Percentiles rank a stretch among this genome's conserved stretches.
Conservation (phyloP, 129 eudicot species). For the Escallonia herrerae region DNA sequence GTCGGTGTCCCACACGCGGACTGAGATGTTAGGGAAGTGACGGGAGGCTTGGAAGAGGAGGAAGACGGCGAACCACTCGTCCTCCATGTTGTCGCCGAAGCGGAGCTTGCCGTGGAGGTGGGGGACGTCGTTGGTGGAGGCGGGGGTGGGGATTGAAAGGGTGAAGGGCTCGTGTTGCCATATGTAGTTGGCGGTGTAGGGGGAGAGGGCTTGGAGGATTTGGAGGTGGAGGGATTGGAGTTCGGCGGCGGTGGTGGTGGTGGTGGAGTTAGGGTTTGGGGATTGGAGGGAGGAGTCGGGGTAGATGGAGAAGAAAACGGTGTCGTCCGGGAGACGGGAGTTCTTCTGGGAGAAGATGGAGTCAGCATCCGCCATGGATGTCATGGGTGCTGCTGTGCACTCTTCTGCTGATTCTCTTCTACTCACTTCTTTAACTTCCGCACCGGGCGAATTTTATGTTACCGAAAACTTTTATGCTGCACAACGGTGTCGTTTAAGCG, state of each 20-base stretch:
- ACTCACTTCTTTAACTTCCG: neutral
- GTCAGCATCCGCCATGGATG: constrained; percentile 31
- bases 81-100: constrained; percentile 81
- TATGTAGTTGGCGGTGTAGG: constrained; percentile 17
- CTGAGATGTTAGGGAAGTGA: constrained; percentile 38
- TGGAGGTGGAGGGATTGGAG: constrained; percentile 81
- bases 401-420: neutral
- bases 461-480: too few relatives aligned
- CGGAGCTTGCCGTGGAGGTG: constrained; percentile 75
- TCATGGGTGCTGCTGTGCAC: too few relatives aligned
- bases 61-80: constrained; percentile 78
- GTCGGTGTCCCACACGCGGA: constrained; percentile 57
- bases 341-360: constrained; percentile 45
- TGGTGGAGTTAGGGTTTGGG: constrained; percentile 20
- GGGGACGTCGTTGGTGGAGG: constrained; percentile 25
- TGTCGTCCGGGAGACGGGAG: constrained; percentile 65
- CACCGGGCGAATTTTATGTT: neutral
- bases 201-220: constrained; percentile 48
- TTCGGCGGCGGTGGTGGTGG: constrained; percentile 17
- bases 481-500: too few relatives aligned
- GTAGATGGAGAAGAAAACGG: constrained; percentile 68
- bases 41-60: constrained; percentile 53
- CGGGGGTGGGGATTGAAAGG: constrained; percentile 20
- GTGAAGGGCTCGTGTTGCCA: constrained; percentile 18
- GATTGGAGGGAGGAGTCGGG: constrained; percentile 51